Evolutionary conservation across 805 yeast species (phyloP).

Genomic region (Metschnikowia shivogae): DNA sequence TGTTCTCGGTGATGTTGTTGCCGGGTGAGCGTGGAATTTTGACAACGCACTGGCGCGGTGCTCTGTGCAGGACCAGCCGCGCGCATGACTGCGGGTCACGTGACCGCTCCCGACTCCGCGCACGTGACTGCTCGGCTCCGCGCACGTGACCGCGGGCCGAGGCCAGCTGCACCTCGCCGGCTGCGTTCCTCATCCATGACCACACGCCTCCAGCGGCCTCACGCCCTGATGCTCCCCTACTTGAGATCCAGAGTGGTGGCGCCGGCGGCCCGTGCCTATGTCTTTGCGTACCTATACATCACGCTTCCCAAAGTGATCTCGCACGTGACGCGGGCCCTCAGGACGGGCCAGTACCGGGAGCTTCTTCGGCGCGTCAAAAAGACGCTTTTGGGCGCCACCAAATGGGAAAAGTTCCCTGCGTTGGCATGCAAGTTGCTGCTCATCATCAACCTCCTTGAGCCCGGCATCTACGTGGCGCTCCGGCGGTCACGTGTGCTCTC

Average conservation of each 20-base stretch:
- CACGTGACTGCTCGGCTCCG: neutral
- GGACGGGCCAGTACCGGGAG: constrained; percentile 15
- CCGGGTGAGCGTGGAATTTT: constrained; percentile 1
- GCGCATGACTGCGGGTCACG: neutral
- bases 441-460: constrained; percentile 27
- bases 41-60: constrained; percentile 5
- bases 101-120: no score
- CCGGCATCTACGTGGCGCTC: constrained; percentile 19
- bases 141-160: neutral
- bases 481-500: constrained; percentile 1
- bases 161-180: neutral
- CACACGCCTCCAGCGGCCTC: neutral
- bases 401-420: constrained; percentile 31
- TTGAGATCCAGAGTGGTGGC: constrained; percentile 13
- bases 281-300: constrained; percentile 32
- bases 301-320: constrained; percentile 28
- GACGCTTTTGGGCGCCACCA: constrained; percentile 23
- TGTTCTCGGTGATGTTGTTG: constrained; percentile 2
- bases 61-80: neutral
- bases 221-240: neutral
- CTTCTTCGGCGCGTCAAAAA: constrained; percentile 16
- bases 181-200: neutral
- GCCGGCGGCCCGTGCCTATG: constrained; percentile 31
- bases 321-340: constrained; percentile 11
- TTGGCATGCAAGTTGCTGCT: constrained; percentile 32